Evolutionary conservation across 306 rosid species (phyloP).

Genomic region (Cyclanthera cordifolia): DNA sequence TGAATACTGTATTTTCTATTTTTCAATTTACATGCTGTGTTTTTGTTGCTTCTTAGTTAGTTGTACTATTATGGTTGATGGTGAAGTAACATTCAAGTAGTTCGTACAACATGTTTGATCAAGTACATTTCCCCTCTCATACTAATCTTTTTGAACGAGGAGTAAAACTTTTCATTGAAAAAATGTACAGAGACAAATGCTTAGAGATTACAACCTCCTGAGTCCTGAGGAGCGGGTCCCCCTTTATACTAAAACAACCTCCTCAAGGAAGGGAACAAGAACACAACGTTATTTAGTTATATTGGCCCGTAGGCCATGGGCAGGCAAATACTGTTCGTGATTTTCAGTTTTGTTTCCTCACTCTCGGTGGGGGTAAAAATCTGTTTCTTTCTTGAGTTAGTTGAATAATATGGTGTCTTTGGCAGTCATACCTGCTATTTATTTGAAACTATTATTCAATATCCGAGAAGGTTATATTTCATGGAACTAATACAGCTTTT

Average conservation of each 20-base stretch:
- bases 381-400: background rate
- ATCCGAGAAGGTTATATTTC: background rate
- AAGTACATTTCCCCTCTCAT: background rate
- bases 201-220: no score
- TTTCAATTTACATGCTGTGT: conserved; percentile 4
- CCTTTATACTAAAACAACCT: no score
- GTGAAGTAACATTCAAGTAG: background rate
- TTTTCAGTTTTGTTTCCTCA: background rate
- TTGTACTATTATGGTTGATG: background rate
- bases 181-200: no score
- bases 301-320: background rate
- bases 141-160: background rate
- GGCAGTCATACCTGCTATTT: background rate
- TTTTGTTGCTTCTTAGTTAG: background rate
- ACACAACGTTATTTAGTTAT: background rate
- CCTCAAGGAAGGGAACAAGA: no score
- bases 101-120: background rate
- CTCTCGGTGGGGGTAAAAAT: background rate
- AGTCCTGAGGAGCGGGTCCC: no score
- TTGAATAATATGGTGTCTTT: background rate
- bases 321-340: background rate
- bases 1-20: conserved; percentile 16
- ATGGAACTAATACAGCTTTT: background rate
- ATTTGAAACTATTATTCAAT: background rate
- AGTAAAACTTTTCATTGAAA: no score